A percentile compares a stretch with the other conserved stretches of the same genome.
These are phyloP conservation scores for Tolypocladium guangdongense DNA, from an alignment of 2,329 filamentous ascomycete genomes.

Conservation along the genomic window DNA sequence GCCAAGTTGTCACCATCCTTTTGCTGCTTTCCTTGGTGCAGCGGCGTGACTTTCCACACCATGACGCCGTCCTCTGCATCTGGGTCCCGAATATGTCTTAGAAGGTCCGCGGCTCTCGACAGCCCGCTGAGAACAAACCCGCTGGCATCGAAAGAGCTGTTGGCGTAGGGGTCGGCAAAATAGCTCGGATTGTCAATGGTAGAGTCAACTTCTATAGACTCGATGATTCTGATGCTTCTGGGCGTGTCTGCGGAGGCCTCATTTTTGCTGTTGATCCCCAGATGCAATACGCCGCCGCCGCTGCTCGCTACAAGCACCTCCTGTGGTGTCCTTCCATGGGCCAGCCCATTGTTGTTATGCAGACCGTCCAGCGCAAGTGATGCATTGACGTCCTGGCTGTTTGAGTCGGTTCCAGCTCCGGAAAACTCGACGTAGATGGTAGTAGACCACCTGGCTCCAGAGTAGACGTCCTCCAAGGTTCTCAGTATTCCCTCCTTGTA, in stretches of 20 bases:
- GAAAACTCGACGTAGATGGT: constrained; percentile 32
- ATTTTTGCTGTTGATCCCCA: constrained; percentile 18
- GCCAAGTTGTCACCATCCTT: neutral
- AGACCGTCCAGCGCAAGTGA: constrained; percentile 31
- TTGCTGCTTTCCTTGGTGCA: neutral
- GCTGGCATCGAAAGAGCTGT: constrained; percentile 33
- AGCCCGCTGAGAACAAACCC: constrained; percentile 43
- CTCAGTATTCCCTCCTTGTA: constrained; percentile 37
- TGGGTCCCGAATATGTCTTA: constrained; percentile 16
- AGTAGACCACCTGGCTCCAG: constrained; percentile 34
- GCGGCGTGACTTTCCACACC: constrained; percentile 29
- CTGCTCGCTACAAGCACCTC: constrained; percentile 34
- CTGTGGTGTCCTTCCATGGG: constrained; percentile 28
- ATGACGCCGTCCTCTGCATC: constrained; percentile 29
- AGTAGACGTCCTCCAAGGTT: constrained; percentile 33
- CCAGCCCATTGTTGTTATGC: constrained; percentile 47
- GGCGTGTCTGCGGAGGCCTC: constrained; percentile 2
- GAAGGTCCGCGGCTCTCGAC: constrained; percentile 26
- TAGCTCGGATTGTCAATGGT: constrained; percentile 47
- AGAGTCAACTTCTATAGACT: constrained; percentile 31
- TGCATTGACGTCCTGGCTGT: constrained; percentile 26
- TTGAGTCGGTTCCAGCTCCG: constrained; percentile 7
- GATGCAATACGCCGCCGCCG: constrained; percentile 33
- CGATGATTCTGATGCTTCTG: constrained; percentile 19
- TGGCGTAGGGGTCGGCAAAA: constrained; percentile 41